Conservation (phyloP, 306 rosid genomes). For the Vachellia pachyceras region DNA sequence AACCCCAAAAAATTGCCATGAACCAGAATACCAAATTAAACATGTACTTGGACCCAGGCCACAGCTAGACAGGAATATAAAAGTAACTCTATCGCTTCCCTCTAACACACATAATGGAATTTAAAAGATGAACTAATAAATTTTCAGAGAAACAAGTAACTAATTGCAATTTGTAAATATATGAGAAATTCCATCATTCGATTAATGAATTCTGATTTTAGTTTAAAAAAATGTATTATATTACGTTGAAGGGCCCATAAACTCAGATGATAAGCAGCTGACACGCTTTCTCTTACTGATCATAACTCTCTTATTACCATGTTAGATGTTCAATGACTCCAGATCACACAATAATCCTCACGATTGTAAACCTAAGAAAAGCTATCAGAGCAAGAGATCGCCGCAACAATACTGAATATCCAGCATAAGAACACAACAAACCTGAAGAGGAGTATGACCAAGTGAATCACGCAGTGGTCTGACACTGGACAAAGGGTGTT, state of each 20-base stretch:
- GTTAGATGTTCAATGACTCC: background rate
- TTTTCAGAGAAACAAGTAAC: background rate
- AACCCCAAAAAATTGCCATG: background rate
- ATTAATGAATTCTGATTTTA: background rate
- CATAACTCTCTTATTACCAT: background rate
- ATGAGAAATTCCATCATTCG: too few species aligned
- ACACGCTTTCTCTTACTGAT: background rate
- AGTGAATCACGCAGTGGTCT: conserved; percentile 93
- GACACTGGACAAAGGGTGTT: conserved; percentile 75
- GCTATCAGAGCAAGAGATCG: conserved; percentile 14
- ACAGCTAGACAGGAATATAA: background rate
- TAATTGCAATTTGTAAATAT: background rate
- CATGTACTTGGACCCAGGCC: background rate
- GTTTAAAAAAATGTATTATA: background rate
- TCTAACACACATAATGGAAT: background rate
- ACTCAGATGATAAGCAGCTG: background rate
- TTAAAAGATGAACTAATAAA: background rate
- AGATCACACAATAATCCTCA: conserved; percentile 22
- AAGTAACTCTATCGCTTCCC: background rate
- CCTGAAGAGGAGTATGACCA: conserved; percentile 98
- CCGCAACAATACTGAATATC: conserved; percentile 14
- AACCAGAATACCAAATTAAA: background rate
- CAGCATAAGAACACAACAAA: conserved; percentile 40
- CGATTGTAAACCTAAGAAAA: background rate
- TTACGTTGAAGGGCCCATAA: background rate